phyloP scores from a whole-genome alignment of 129 eudicot species.

The Helichrysum umbraculigerum region DNA sequence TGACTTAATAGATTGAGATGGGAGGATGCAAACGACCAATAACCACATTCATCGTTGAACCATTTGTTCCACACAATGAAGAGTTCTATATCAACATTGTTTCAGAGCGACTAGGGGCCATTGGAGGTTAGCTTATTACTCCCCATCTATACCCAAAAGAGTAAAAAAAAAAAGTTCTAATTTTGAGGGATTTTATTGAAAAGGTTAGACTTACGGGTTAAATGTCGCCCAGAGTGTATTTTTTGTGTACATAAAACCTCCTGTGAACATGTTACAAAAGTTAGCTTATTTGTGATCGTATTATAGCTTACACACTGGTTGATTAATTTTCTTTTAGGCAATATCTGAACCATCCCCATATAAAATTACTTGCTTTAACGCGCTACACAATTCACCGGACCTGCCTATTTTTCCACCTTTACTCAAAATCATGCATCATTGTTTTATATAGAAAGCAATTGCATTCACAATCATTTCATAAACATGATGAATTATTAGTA shows the following conservation, averaged over 20 bases:
- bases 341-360: background rate
- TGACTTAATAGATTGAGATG: slow-evolving; percentile 76
- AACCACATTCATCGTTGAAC: slow-evolving; percentile 96
- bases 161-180: background rate
- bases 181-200: background rate
- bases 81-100: slow-evolving; percentile 95
- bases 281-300: background rate
- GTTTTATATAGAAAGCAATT: slow-evolving; percentile 7
- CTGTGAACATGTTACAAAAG: background rate
- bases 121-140: slow-evolving; percentile 67
- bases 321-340: background rate
- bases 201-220: background rate
- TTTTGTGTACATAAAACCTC: background rate
- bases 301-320: background rate
- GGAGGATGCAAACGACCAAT: slow-evolving; percentile 99
- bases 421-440: background rate
- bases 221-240: background rate
- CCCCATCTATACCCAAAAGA: background rate
- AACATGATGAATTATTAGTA: slow-evolving; percentile 18
- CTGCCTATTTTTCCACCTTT: background rate
- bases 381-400: background rate
- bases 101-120: slow-evolving; percentile 95
- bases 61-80: slow-evolving; percentile 89
- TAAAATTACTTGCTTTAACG: background rate
- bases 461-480: slow-evolving; percentile 1